Base-by-base conservation (phyloP, 208 protist genomes). In the Trypanosoma grayi region DNA sequence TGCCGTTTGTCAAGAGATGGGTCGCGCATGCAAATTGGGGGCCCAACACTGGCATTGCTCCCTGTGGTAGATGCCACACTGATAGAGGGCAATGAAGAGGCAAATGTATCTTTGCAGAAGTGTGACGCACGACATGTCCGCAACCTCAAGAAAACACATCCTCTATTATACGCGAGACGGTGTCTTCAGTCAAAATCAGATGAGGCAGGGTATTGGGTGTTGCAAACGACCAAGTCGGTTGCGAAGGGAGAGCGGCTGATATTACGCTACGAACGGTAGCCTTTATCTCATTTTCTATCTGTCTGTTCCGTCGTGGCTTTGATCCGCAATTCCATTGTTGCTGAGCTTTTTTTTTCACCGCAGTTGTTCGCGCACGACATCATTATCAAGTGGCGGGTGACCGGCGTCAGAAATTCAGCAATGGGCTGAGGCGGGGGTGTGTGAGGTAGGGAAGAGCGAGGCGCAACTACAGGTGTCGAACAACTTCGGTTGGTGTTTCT, bases 61-160 rank as follows among this genome's bases (percentile, higher is more conserved):
- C 60, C 60, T 40, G 16, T 67, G 13, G 41, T 67, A n/a, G 60
- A 67, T 51, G 24, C 39, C n/a, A 31, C 44, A 18, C n/a, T 67
- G 18, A 24, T 11, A 3, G 28, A 37, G 18, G 40, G 1, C 5
- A 18, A 28, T 20, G 30, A 5, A 30, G 40, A 45, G 34, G 37
- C 14, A 58, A 67, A 67, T 41, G 4, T 59, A 13, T 22, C 41
- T 2, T 41, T 67, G 27, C 25, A 56, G 25, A 41, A 43, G 18
- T 60, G 27, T 53, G 39, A 37, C 31, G 60, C 43, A 37, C 13
- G 43, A 28, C 1, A 25, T 30, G 7, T 52, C 20, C 48, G 44
- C 2, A 44, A 25, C 8, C 28, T 67, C 8, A 31, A 34, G 39
- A 57, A 43, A 43, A 13, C 22, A 43, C 24, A 51, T 45, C 37